Base-by-base conservation (phyloP, 1,284 basidiomycete species). In the Boletus semigastroideus region DNA sequence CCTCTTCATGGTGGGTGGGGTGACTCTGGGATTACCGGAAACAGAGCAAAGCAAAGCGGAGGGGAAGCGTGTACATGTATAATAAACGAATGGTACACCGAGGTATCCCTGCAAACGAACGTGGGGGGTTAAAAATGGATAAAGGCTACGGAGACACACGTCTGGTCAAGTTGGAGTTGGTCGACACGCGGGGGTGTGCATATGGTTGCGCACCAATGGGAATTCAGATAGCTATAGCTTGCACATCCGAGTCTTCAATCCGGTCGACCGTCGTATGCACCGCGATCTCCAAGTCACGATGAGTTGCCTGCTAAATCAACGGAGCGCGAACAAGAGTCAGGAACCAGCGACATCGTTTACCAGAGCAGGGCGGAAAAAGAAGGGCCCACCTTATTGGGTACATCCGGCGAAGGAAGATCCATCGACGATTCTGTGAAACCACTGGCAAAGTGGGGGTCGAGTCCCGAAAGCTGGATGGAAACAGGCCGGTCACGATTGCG, bases 391-490 rank as follows among this genome's bases (percentile, higher is more conserved):
- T 59, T 59, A 25, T 14, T 4, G 7, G n/a, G 5, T 20, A n/a
- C 19, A 10, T 9, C 34, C 1, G 46, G 12, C 1, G 13, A 16
- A 14, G 52, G 25, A 4, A 19, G 40, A 19, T 44, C 49, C 2
- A 3, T 10, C 12, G 43, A 36, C 1, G 56, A 59, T 0, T 31
- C 49, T 3, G 49, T 48, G n/a, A 53, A 49, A 0, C 46, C 53
- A 0, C 38, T 28, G 17, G 47, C 36, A 25, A 59, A 59, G 25
- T n/a, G 43, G 16, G 55, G 58, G 4, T 59, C 44, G 1, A 59
- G 13, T 20, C 42, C 57, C 4, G 57, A 43, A 39, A 59, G 53
- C 1, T 53, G 53, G 11, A 59, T 52, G 30, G 58, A 59, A 16
- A 59, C 19, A 1, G 27, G 56, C 11, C 36, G 39, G 1, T 20